Percentiles rank a stretch among this genome's conserved stretches.
Evolutionary conservation across 1,284 basidiomycete species (phyloP).

Genomic region (Puccinia novopanici): DNA sequence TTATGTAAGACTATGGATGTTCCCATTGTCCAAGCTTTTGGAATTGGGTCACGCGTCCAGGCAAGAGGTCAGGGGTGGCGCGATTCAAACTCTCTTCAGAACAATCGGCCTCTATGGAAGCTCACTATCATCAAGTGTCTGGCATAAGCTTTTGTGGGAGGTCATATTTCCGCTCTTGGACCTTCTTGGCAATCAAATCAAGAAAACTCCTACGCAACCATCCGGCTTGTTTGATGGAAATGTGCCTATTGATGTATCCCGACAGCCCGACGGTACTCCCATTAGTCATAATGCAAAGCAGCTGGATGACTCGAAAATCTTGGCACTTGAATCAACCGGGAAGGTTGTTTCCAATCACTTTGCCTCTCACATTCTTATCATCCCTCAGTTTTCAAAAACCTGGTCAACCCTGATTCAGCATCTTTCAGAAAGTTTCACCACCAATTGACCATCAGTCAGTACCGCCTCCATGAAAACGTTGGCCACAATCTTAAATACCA

Average conservation of each 20-base stretch:
- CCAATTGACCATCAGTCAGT: constrained; percentile 71
- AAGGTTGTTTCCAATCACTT: constrained; percentile 80
- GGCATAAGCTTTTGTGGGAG: constrained; percentile 84
- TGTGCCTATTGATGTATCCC: constrained; percentile 51
- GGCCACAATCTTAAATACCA: constrained; percentile 68
- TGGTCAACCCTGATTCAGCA: constrained; percentile 74
- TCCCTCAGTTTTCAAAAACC: constrained; percentile 69
- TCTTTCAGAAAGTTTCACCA: constrained; percentile 69
- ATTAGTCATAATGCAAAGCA: constrained; percentile 56
- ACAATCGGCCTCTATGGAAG: constrained; percentile 89
- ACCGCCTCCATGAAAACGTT: constrained; percentile 78
- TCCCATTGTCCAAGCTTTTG: constrained; percentile 78
- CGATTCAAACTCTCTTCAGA: constrained; percentile 91
- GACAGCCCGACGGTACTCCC: constrained; percentile 52
- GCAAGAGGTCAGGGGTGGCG: constrained; percentile 84
- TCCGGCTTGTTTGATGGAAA: constrained; percentile 29
- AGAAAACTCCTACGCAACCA: constrained; percentile 19
- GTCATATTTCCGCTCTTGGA: constrained; percentile 86
- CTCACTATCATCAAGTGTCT: constrained; percentile 74
- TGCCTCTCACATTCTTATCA: constrained; percentile 70
- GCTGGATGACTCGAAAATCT: constrained; percentile 84
- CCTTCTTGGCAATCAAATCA: constrained; percentile 63
- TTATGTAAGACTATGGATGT: constrained; percentile 86
- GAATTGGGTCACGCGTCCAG: constrained; percentile 77
- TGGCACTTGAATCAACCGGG: constrained; percentile 81